These are phyloP conservation scores for Rhodotorula sp. DNA, from an alignment of 1,284 basidiomycete species.

Conservation along the genomic window DNA sequence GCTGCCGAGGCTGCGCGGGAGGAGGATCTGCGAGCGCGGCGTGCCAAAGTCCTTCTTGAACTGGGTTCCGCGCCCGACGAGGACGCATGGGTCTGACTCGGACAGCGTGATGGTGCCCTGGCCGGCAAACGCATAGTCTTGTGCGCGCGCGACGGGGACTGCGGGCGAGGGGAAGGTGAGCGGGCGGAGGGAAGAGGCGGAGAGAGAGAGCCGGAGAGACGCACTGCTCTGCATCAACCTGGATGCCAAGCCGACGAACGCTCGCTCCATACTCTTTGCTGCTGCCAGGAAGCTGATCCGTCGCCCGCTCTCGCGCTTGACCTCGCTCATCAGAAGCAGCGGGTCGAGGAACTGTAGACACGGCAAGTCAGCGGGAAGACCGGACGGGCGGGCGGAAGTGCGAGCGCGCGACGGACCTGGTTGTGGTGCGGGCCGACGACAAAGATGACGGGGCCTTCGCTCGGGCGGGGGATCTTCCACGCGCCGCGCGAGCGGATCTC, in stretches of 20 bases:
- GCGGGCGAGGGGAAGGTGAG: constrained; percentile 1
- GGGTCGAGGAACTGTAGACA: constrained; percentile 88
- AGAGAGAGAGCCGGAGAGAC: constrained; percentile 50
- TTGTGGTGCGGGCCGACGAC: constrained; percentile 96
- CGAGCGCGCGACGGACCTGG: constrained; percentile 61
- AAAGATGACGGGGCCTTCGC: constrained; percentile 89
- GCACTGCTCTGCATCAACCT: constrained; percentile 86
- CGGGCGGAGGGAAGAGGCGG: too few species aligned
- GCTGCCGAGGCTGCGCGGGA: constrained; percentile 79
- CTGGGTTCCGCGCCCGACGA: constrained; percentile 74
- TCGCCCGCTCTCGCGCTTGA: constrained; percentile 75
- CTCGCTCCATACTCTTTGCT: constrained; percentile 84
- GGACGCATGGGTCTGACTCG: constrained; percentile 67
- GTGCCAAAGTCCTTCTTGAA: constrained; percentile 72
- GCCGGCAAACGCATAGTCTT: constrained; percentile 80
- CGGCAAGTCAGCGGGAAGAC: too few species aligned
- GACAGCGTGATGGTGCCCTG: constrained; percentile 73
- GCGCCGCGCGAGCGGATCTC: constrained; percentile 87
- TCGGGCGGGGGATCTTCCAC: constrained; percentile 79
- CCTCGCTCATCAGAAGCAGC: constrained; percentile 82
- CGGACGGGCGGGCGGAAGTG: too few species aligned
- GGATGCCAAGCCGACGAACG: constrained; percentile 78
- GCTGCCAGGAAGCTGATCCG: constrained; percentile 88
- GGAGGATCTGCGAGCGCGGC: constrained; percentile 81
- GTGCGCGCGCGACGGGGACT: constrained; percentile 93